These are phyloP conservation scores for Talaromyces sp. DNA, from an alignment of 2,329 filamentous ascomycete species.

Conservation along the genomic window DNA sequence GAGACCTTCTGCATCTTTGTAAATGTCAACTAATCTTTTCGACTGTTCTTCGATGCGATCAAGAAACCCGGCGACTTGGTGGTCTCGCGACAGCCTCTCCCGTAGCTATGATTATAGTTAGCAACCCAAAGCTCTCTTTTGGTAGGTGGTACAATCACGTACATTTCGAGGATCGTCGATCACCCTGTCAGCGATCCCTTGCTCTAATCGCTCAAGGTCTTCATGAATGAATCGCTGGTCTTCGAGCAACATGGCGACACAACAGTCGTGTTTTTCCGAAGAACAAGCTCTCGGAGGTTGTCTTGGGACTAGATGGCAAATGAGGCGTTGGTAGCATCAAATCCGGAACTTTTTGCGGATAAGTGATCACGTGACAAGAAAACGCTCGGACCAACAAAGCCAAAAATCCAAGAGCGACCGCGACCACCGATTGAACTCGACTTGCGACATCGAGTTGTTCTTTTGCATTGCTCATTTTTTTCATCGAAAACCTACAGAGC, in stretches of 20 bases:
- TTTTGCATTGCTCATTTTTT: not conserved
- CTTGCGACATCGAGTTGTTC: not conserved
- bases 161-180: slow-evolving; percentile 85
- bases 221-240: slow-evolving; percentile 92
- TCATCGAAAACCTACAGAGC: not conserved
- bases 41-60: slow-evolving; percentile 85
- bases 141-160: slow-evolving; percentile 31
- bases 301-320: not conserved
- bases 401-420: slow-evolving; percentile 19
- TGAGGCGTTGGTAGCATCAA: not conserved
- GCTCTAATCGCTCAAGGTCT: slow-evolving; percentile 92
- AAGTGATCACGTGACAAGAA: slow-evolving; percentile 20
- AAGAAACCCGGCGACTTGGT: slow-evolving; percentile 83
- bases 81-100: slow-evolving; percentile 82
- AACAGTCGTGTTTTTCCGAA: not conserved
- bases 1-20: slow-evolving; percentile 69
- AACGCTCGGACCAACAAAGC: slow-evolving; percentile 13
- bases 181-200: slow-evolving; percentile 84
- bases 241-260: slow-evolving; percentile 68
- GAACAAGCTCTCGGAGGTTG: not conserved
- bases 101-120: slow-evolving; percentile 59
- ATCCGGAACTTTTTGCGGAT: slow-evolving; percentile 21
- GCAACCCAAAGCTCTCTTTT: slow-evolving; percentile 8
- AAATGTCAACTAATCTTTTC: slow-evolving; percentile 71
- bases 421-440: not conserved